A percentile compares a stretch with the other conserved stretches of the same genome.
phyloP scores from a whole-genome alignment of 1,284 basidiomycete genomes.

The Entoloma clypeatum region DNA sequence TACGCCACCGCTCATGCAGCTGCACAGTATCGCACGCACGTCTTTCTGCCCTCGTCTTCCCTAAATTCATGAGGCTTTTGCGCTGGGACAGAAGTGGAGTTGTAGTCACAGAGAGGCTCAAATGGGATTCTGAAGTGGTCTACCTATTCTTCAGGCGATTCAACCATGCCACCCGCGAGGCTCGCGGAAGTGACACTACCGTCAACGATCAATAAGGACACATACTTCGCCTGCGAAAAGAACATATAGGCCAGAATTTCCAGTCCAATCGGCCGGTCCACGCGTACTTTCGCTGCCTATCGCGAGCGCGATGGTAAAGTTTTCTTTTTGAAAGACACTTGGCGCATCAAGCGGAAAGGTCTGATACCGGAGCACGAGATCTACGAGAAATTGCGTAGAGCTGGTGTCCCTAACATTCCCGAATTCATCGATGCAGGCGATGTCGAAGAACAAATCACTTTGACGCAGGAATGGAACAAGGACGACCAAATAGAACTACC shows the following conservation, averaged over 20 bases:
- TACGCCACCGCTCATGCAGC: slow-evolving; percentile 11
- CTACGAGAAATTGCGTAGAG: slow-evolving; percentile 4
- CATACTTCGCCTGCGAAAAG: too few species aligned
- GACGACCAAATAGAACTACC: too few species aligned
- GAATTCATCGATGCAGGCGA: background rate
- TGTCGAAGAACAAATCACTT: background rate
- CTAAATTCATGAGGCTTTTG: slow-evolving; percentile 2
- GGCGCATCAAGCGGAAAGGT: slow-evolving; percentile 4
- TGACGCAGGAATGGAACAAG: background rate
- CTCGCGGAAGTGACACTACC: slow-evolving; percentile 2
- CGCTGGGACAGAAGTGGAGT: slow-evolving; percentile 10
- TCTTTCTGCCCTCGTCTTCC: slow-evolving; percentile 13
- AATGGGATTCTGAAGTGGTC: background rate
- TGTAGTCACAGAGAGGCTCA: slow-evolving; percentile 2
- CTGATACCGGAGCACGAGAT: slow-evolving; percentile 10
- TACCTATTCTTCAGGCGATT: background rate
- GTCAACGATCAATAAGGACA: too few species aligned
- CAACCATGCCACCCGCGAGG: background rate
- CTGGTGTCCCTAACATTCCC: slow-evolving; percentile 2
- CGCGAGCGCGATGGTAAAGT: too few species aligned
- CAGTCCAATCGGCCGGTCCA: too few species aligned
- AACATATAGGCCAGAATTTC: too few species aligned
- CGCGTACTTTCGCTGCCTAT: too few species aligned
- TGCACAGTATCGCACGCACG: slow-evolving; percentile 7
- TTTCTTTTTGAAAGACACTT: slow-evolving; percentile 14